A percentile compares a stretch with the other conserved stretches of the same genome.
Evolutionary conservation across 805 yeast genomes (phyloP).

Genomic region (Saturnispora ahearnii): DNA sequence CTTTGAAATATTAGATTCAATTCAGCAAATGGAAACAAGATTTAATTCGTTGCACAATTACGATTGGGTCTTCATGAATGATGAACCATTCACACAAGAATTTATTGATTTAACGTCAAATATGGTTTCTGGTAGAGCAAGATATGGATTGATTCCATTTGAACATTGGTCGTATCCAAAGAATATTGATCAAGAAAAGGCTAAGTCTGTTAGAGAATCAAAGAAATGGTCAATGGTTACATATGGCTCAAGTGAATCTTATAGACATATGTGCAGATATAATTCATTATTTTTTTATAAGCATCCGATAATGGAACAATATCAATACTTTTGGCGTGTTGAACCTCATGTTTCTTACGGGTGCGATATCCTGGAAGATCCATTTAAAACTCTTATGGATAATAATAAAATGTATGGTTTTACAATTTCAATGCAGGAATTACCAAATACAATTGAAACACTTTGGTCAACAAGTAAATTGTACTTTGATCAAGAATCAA

Average conservation of each 20-base stretch:
- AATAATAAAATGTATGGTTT: conserved; percentile 55
- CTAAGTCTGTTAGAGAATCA: conserved; percentile 29
- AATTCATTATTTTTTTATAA: conserved; percentile 46
- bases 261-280: conserved; percentile 62
- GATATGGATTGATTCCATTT: conserved; percentile 38
- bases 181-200: conserved; percentile 34
- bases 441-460: conserved; percentile 43
- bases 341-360: conserved; percentile 45
- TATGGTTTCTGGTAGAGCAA: conserved; percentile 36
- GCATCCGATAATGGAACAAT: conserved; percentile 41
- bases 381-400: conserved; percentile 48
- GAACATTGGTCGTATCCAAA: conserved; percentile 48
- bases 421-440: conserved; percentile 57
- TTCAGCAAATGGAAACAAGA: conserved; percentile 32
- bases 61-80: conserved; percentile 43
- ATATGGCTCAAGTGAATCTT: conserved; percentile 58
- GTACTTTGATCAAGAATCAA: conserved; percentile 36
- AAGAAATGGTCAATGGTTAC: conserved; percentile 33
- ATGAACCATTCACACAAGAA: conserved; percentile 35
- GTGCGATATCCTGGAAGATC: conserved; percentile 47
- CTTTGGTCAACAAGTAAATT: conserved; percentile 50
- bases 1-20: conserved; percentile 32
- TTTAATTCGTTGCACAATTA: conserved; percentile 32
- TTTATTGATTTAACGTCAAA: conserved; percentile 32
- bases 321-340: conserved; percentile 55